Conservation (phyloP, 805 yeast genomes). For the Saturnispora sanitii region DNA sequence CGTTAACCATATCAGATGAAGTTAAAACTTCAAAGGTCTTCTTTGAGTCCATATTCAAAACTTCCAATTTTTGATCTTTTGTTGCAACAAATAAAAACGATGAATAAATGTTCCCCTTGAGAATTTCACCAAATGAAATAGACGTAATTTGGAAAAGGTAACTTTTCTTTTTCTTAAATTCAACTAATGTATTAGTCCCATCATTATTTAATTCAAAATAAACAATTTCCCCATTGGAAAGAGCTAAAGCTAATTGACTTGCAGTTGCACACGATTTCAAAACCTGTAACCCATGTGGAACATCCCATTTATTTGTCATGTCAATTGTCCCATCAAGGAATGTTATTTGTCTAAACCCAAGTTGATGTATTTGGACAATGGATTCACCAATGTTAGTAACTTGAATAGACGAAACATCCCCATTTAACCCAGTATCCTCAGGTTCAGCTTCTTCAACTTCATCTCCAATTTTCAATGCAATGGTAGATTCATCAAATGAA, state of each 20-base stretch:
- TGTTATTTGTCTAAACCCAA: conserved; percentile 56
- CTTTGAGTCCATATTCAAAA: conserved; percentile 52
- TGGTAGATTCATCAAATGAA: conserved; percentile 55
- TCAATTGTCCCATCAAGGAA: conserved; percentile 22
- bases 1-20: conserved; percentile 56
- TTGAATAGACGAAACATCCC: conserved; percentile 50
- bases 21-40: conserved; percentile 51
- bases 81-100: conserved; percentile 62
- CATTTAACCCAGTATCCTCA: conserved; percentile 41
- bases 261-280: conserved; percentile 50
- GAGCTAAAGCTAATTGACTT: conserved; percentile 58
- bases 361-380: conserved; percentile 60
- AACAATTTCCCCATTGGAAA: conserved; percentile 65
- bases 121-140: conserved; percentile 40
- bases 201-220: conserved; percentile 71
- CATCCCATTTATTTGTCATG: conserved; percentile 55
- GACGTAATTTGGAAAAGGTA: conserved; percentile 42
- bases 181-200: conserved; percentile 50
- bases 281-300: conserved; percentile 69
- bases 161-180: conserved; percentile 54
- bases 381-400: conserved; percentile 63
- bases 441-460: conserved; percentile 59
- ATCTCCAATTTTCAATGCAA: conserved; percentile 71
- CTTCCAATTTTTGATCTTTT: conserved; percentile 58
- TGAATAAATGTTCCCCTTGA: conserved; percentile 38